Percentiles rank a stretch among this genome's conserved stretches.
These are phyloP conservation scores for Scleroderma citrinum DNA, from an alignment of 768 basidiomycete genomes.

Conservation along the genomic window DNA sequence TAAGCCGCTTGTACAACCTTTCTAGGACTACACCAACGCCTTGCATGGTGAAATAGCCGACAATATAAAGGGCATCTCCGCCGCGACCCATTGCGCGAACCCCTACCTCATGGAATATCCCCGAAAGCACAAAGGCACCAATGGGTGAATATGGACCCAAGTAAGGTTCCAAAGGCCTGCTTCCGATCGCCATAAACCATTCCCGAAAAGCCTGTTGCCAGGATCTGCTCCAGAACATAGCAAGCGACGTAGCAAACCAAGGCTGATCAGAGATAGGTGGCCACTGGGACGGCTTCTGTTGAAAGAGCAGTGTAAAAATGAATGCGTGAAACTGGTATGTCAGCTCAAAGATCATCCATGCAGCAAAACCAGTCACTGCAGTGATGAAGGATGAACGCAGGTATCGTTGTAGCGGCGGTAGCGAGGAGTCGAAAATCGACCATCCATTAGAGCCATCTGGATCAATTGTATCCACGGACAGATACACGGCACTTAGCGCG, in stretches of 20 bases:
- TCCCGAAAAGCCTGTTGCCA: slow-evolving; percentile 70
- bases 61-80: slow-evolving; percentile 36
- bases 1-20: slow-evolving; percentile 35
- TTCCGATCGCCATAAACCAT: slow-evolving; percentile 46
- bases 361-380: slow-evolving; percentile 34
- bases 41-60: slow-evolving; percentile 53
- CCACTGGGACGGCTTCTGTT: slow-evolving; percentile 49
- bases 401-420: slow-evolving; percentile 30
- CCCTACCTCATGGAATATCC: slow-evolving; percentile 52
- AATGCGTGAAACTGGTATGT: slow-evolving; percentile 38
- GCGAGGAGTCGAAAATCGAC: slow-evolving; percentile 32
- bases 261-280: slow-evolving; percentile 58
- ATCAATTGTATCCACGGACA: slow-evolving; percentile 21
- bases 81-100: slow-evolving; percentile 54
- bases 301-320: slow-evolving; percentile 40
- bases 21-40: slow-evolving; percentile 50
- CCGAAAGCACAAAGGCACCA: slow-evolving; percentile 57
- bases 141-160: slow-evolving; percentile 47
- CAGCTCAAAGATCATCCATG: slow-evolving; percentile 42
- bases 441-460: slow-evolving; percentile 32
- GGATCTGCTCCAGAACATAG: slow-evolving; percentile 52
- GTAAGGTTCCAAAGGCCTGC: slow-evolving; percentile 34
- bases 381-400: slow-evolving; percentile 40
- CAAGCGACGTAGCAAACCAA: slow-evolving; percentile 52
- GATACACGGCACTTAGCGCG: slow-evolving; percentile 3